Evolutionary conservation across 805 yeast genomes (phyloP).

Genomic region (Metschnikowia shivogae): DNA sequence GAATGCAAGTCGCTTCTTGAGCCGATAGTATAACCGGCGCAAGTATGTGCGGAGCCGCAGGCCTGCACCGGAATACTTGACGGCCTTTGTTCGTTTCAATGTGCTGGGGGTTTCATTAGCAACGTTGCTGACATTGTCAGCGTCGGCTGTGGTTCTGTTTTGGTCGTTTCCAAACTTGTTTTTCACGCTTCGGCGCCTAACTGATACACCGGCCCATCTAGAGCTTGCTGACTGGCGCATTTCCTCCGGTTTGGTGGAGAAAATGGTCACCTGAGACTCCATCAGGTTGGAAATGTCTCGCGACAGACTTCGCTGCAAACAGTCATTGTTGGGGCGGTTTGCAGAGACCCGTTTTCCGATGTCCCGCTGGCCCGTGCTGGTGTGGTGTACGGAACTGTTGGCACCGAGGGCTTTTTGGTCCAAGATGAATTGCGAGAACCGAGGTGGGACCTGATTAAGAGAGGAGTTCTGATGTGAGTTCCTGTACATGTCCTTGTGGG

Average conservation of each 20-base stretch:
- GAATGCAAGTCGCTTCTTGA: slow-evolving; percentile 21
- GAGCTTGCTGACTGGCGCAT: neutral
- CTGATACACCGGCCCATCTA: neutral
- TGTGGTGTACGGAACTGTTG: neutral
- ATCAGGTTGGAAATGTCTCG: slow-evolving; percentile 33
- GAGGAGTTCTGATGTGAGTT: neutral
- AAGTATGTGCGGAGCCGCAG: slow-evolving; percentile 1
- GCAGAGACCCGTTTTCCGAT: too few relatives aligned
- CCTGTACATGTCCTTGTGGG: too few relatives aligned
- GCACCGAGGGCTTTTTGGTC: slow-evolving; percentile 25
- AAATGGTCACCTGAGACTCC: slow-evolving; percentile 44
- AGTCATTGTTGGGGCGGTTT: neutral
- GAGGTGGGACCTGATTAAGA: slow-evolving; percentile 35
- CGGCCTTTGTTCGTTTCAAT: neutral
- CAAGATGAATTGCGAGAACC: slow-evolving; percentile 38
- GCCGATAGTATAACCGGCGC: slow-evolving; percentile 1
- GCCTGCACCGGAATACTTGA: neutral
- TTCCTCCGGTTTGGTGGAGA: slow-evolving; percentile 33
- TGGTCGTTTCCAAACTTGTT: too few relatives aligned
- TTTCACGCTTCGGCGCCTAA: neutral
- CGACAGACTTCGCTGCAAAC: slow-evolving; percentile 2
- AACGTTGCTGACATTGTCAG: too few relatives aligned
- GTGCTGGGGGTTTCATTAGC: neutral
- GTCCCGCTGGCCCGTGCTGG: neutral
- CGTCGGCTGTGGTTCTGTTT: too few relatives aligned